Percentiles rank a stretch among this genome's conserved stretches.
Conservation (phyloP, 257 asterid genomes). For the Solanum gracilifrons region DNA sequence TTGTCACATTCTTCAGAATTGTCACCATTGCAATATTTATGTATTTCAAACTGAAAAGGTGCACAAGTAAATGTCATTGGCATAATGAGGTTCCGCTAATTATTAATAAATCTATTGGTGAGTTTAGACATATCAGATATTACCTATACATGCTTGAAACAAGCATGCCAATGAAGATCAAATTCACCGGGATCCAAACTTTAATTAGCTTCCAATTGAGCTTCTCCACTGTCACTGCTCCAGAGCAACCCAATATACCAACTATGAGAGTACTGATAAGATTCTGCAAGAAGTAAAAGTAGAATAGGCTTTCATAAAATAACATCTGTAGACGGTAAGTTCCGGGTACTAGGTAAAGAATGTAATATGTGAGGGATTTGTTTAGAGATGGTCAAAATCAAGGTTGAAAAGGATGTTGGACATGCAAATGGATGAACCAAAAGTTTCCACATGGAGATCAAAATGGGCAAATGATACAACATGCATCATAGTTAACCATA, state of each 20-base stretch:
- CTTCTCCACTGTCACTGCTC: conserved; percentile 33
- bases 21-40: conserved; percentile 53
- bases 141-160: conserved; percentile 46
- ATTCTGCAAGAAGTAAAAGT: conserved; percentile 21
- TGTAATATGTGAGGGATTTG: not conserved
- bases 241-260: conserved; percentile 26
- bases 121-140: not conserved
- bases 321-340: not conserved
- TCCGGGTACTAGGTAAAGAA: not conserved
- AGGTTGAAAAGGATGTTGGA: not conserved
- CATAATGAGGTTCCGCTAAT: not conserved
- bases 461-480: not conserved
- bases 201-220: conserved; percentile 30
- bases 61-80: conserved; percentile 10
- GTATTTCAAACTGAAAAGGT: conserved; percentile 36
- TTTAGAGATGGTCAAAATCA: not conserved
- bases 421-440: not conserved
- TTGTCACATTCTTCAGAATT: conserved; percentile 42
- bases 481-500: not conserved
- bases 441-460: not conserved
- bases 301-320: not conserved
- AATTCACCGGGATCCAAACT: conserved; percentile 40
- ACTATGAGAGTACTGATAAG: conserved; percentile 28
- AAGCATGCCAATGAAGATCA: conserved; percentile 44
- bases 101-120: not conserved